These are phyloP conservation scores for Aspergillus sp. DNA, from an alignment of 2,329 filamentous ascomycete genomes.

Conservation along the genomic window DNA sequence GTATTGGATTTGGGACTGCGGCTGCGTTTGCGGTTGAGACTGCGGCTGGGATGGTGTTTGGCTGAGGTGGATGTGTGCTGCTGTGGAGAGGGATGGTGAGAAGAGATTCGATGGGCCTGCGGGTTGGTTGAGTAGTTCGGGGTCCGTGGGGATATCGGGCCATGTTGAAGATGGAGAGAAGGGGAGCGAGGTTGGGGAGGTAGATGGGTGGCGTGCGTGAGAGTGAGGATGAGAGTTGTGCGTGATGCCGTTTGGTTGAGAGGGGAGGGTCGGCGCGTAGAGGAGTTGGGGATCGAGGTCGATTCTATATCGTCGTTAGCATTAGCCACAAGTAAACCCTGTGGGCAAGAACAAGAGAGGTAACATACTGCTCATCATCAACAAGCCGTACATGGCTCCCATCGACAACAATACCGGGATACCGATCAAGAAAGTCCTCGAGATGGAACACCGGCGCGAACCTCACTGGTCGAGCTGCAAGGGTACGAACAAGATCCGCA, in stretches of 20 bases:
- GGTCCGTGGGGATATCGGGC: conserved; percentile 13
- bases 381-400: conserved; percentile 71
- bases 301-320: conserved; percentile 1
- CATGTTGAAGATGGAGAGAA: conserved; percentile 25
- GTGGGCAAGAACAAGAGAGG: too few species aligned
- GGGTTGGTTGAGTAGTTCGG: conserved; percentile 3
- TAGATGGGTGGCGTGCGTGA: not conserved
- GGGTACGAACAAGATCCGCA: conserved; percentile 71
- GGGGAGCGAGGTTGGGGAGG: conserved; percentile 13
- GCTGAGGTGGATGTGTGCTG: not conserved
- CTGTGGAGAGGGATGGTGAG: conserved; percentile 36
- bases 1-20: conserved; percentile 27
- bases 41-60: conserved; percentile 25
- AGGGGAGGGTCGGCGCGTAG: conserved; percentile 16
- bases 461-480: conserved; percentile 67
- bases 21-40: conserved; percentile 19
- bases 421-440: conserved; percentile 85
- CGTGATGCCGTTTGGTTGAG: conserved; percentile 9
- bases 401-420: conserved; percentile 70
- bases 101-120: conserved; percentile 33
- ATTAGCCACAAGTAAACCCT: not conserved
- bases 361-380: conserved; percentile 55
- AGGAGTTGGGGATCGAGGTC: conserved; percentile 20
- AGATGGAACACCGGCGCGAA: conserved; percentile 79
- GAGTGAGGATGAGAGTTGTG: conserved; percentile 6